Base-by-base conservation (phyloP, 495 filamentous ascomycete genomes). In the Neurospora sp. region DNA sequence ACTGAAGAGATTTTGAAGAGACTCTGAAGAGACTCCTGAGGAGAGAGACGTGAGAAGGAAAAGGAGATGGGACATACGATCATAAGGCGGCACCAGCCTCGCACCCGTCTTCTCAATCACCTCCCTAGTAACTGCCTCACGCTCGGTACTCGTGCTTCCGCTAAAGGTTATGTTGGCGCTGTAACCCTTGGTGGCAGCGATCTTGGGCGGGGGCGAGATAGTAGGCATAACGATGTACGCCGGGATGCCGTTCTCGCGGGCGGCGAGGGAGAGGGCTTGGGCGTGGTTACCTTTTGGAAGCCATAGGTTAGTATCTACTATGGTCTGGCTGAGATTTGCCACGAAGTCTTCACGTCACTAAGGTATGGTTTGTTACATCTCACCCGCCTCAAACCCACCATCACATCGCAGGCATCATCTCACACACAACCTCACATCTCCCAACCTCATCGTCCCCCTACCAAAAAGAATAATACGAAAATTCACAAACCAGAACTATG, bases 141-240 rank as follows among this genome's bases (percentile, higher is more conserved):
- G 89, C 83, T 98, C 96, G 2, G 87, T 79, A 45, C 88, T 88
- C 4, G 94, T 98, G 71, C 88, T 89, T 28, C 94, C 96, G 78
- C 88, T 91, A 87, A 97, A 96, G 39, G 92, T 85, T 24, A 99
- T 88, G n/a, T 85, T 82, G 3, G 93, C 92, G 72, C 92, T 92
- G 80, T 96, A 92, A 0, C 87, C 85, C 69, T 84, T 81, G 0
- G 94, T 97, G 3, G 91, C 94, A 28, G 92, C 90, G 76, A 98
- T 94, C 82, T 98, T 99, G 73, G 90, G 91, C 15, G 92, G 87
- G 0, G 92, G 91, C 74, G 89, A 92, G 80, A 94, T 96, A 5
- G 80, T 76, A 1, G 96, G 96, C 96, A 99, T 99, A 54, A 98
- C 90, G 76, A 99, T 92, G 83, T 93, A 86, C 0, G 93, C 92